Base-by-base conservation (phyloP, 1,284 basidiomycete genomes). In the Microbotryomycetes sp. region DNA sequence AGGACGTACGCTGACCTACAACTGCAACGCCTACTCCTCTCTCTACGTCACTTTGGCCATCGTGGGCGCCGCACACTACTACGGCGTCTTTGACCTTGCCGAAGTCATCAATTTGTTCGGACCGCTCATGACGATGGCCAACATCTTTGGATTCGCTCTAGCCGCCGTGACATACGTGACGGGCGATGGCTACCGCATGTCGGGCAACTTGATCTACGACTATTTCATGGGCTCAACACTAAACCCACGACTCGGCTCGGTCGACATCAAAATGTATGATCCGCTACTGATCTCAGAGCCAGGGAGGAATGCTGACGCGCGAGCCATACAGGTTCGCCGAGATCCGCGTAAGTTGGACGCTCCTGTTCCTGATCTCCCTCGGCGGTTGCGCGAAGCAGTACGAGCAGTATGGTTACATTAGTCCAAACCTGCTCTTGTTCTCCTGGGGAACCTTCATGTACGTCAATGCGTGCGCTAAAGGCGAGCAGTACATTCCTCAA, bases 21-120 rank as follows among this genome's bases (percentile, higher is more conserved):
- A 94, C 78, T 98, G 94, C 83, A 96, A 97, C 76, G 94, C 93
- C 21, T 82, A 94, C 59, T 81, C 80, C 56, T 94, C 85, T 67
- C 84, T 92, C 75, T 98, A 97, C 77, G 80, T 83, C 55, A 96
- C 92, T 47, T 81, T 97, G 73, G 75, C 85, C 72, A 86, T 89
- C 56, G 85, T 89, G 52, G 83, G 82, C 48, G 78, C 78, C 45
- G 82, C 97, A 15, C 93, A 99, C 77, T 83, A 83, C 76, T 84
- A 84, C 57, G 81, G 85, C 71, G 81, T 89, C 71, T 97, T 96
- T 83, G 86, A 89, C 62, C 84, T 99, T 58, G 92, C 89, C 15
- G 86, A 88, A 75, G 90, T 98, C 74, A 93, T 99, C 73, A 91
- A 97, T 78, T 88, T 97, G 78, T 97, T 92, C 73, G 94, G 94